Conservation (phyloP, 495 filamentous ascomycete genomes). For the Podospora bellae-mahoneyi region DNA sequence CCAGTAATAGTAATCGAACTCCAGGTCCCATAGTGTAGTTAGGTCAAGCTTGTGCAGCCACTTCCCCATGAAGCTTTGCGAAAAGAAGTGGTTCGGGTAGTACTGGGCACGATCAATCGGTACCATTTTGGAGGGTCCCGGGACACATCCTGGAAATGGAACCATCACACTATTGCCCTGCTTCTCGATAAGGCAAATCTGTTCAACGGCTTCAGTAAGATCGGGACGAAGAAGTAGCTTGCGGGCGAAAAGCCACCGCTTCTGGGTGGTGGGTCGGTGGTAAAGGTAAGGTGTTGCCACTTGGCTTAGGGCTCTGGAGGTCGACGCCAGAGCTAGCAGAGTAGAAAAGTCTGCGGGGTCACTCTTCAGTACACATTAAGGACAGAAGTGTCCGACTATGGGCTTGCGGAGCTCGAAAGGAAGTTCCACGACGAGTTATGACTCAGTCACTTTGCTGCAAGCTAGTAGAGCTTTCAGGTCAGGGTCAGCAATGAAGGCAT, state of each 20-base stretch:
- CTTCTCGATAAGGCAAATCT: not conserved
- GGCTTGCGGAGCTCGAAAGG: not conserved
- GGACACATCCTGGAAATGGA: not conserved
- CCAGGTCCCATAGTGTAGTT: not conserved
- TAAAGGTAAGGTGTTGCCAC: not conserved
- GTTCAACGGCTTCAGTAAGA: not conserved
- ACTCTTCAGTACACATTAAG: not conserved
- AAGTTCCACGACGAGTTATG: not conserved
- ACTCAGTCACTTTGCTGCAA: not conserved
- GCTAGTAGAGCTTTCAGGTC: not conserved
- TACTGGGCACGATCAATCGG: not conserved
- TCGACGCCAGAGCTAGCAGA: not conserved
- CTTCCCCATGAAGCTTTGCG: not conserved
- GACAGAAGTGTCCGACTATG: not conserved
- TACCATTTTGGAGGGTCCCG: too few relatives aligned
- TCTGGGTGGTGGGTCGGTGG: not conserved
- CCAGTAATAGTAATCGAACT: not conserved
- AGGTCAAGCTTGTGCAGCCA: not conserved
- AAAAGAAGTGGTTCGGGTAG: not conserved
- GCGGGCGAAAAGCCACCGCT: not conserved
- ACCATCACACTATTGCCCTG: not conserved
- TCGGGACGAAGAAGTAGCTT: not conserved
- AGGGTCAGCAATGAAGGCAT: too few relatives aligned
- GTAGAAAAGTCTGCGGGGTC: not conserved
- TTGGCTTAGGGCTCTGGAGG: not conserved